Conservation (phyloP, 768 basidiomycete genomes). For the Leccinum disarticulatum region DNA sequence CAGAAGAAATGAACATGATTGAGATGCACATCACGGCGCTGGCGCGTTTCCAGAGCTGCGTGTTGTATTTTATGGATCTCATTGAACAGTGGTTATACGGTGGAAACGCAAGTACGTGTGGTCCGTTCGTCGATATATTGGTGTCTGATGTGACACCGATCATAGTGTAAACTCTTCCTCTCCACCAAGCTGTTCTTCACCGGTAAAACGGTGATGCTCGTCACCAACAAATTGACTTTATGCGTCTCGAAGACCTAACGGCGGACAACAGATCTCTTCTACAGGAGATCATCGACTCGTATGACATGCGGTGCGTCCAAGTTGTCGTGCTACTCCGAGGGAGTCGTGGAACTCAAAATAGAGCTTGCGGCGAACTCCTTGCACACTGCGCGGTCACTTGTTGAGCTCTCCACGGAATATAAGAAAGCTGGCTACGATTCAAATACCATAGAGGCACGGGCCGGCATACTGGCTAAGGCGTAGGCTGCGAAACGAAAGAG, state of each 20-base stretch:
- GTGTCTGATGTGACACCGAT: not conserved
- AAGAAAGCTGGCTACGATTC: constrained; percentile 91
- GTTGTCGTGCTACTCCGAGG: constrained; percentile 90
- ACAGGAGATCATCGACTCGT: constrained; percentile 78
- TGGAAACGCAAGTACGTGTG: constrained; percentile 84
- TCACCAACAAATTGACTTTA: constrained; percentile 98
- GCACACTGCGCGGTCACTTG: constrained; percentile 80
- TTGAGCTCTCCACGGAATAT: constrained; percentile 76
- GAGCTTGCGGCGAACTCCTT: constrained; percentile 94
- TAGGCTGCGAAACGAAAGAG: constrained; percentile 63
- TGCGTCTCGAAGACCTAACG: constrained; percentile 79
- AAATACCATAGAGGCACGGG: constrained; percentile 85
- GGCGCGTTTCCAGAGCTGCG: no score
- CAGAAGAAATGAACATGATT: no score
- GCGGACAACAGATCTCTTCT: constrained; percentile 76
- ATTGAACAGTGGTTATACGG: constrained; percentile 98
- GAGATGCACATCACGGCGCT: no score
- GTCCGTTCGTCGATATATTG: not conserved
- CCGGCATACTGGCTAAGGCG: constrained; percentile 74
- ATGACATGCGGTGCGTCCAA: constrained; percentile 74
- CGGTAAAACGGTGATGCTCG: constrained; percentile 89
- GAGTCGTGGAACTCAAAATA: no score
- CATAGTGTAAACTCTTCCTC: constrained; percentile 95
- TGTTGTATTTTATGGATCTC: no score
- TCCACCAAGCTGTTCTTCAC: constrained; percentile 97